Percentiles rank a stretch among this genome's conserved stretches.
Conservation (phyloP, 2,329 filamentous ascomycete genomes). For the Curvularia hawaiiensis region DNA sequence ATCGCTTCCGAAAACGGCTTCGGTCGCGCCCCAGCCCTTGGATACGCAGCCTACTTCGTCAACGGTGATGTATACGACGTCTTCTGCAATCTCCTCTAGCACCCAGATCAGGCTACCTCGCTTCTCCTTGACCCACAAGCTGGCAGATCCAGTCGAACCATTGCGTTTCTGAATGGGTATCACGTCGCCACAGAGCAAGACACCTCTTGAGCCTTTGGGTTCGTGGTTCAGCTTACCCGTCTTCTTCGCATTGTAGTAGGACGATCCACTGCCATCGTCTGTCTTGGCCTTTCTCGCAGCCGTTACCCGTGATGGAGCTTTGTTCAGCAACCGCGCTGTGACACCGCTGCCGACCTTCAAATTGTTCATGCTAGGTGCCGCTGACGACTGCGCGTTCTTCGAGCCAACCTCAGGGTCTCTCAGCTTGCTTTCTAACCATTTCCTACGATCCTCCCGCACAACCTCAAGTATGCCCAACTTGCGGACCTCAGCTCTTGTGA, state of each 20-base stretch:
- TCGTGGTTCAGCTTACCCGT: conserved; percentile 66
- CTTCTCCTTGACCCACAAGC: conserved; percentile 99
- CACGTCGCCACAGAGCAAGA: conserved; percentile 95
- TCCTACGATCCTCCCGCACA: conserved; percentile 83
- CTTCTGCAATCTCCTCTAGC: conserved; percentile 94
- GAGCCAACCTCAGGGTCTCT: conserved; percentile 63
- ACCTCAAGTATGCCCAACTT: conserved; percentile 96
- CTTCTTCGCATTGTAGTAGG: conserved; percentile 55
- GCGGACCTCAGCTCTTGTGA: conserved; percentile 92
- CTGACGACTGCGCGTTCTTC: conserved; percentile 44
- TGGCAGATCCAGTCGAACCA: conserved; percentile 87
- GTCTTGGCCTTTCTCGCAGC: conserved; percentile 67
- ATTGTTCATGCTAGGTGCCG: conserved; percentile 48
- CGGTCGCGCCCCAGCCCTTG: conserved; percentile 74
- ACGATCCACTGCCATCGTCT: conserved; percentile 62
- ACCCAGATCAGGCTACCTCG: conserved; percentile 95
- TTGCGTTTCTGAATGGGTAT: conserved; percentile 97
- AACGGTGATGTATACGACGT: conserved; percentile 77
- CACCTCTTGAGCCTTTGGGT: conserved; percentile 79
- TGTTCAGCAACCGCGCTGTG: conserved; percentile 85
- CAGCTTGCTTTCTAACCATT: conserved; percentile 89
- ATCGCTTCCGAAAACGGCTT: conserved; percentile 83
- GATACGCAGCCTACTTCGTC: conserved; percentile 78
- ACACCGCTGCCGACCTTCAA: conserved; percentile 79
- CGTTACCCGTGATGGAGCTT: conserved; percentile 67